phyloP scores from a whole-genome alignment of 345 rosid species.

The Sonneratia alba region DNA sequence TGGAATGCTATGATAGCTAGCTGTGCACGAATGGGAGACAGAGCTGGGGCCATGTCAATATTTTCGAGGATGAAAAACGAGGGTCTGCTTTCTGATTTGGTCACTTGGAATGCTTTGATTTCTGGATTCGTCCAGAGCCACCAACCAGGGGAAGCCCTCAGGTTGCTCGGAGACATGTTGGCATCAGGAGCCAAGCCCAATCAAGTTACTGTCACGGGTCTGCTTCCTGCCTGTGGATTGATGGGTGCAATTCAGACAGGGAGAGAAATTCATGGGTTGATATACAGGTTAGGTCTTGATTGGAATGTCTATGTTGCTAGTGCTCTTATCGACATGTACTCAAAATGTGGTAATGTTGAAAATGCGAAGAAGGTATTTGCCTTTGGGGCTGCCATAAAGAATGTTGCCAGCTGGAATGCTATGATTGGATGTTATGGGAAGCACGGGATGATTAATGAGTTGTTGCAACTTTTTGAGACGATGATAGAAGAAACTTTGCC shows the following conservation, averaged over 20 bases:
- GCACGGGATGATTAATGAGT: slow-evolving; percentile 34
- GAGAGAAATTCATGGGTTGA: slow-evolving; percentile 37
- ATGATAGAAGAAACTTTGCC: slow-evolving; percentile 31
- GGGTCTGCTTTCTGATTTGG: slow-evolving; percentile 34
- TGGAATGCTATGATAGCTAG: slow-evolving; percentile 36
- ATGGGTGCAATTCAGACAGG: slow-evolving; percentile 24
- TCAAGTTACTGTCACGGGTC: slow-evolving; percentile 35
- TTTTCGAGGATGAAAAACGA: slow-evolving; percentile 29
- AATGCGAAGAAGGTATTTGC: slow-evolving; percentile 31
- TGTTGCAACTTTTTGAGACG: slow-evolving; percentile 26
- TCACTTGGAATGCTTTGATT: slow-evolving; percentile 51
- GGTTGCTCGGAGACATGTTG: slow-evolving; percentile 24
- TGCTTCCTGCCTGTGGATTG: slow-evolving; percentile 41
- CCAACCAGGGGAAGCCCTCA: slow-evolving; percentile 27
- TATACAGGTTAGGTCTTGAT: slow-evolving; percentile 28
- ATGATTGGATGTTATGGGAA: slow-evolving; percentile 45
- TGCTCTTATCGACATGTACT: slow-evolving; percentile 56
- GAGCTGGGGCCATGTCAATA: slow-evolving; percentile 16
- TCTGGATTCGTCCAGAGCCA: slow-evolving; percentile 42
- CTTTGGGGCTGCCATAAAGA: slow-evolving; percentile 15
- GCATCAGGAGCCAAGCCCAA: slow-evolving; percentile 24
- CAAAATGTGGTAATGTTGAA: slow-evolving; percentile 46
- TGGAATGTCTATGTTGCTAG: slow-evolving; percentile 31
- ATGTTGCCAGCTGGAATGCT: slow-evolving; percentile 44
- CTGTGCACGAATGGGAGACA: slow-evolving; percentile 33